These are phyloP conservation scores for Chlamydomonas eustigma DNA, from an alignment of 139 green algal species.

Conservation along the genomic window DNA sequence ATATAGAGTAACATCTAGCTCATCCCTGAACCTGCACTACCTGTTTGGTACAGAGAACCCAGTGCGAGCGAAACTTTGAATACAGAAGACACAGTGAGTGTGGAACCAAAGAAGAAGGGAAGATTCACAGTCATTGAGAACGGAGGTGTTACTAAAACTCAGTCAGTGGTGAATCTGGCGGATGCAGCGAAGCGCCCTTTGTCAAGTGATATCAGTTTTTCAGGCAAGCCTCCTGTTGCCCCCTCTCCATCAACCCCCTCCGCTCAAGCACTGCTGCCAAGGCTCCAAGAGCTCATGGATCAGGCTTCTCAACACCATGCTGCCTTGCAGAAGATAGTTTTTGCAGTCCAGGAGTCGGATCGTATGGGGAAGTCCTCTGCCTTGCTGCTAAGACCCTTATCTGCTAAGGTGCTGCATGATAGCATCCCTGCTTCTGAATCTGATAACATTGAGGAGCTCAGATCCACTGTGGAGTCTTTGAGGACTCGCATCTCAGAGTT, in stretches of 20 bases:
- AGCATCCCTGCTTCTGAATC: neutral
- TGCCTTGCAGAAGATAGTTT: slow-evolving; percentile 32
- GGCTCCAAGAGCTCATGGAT: slow-evolving; percentile 65
- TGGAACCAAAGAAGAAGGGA: slow-evolving; percentile 57
- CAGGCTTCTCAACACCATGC: slow-evolving; percentile 22
- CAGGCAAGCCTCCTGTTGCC: neutral
- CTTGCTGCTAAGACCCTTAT: neutral
- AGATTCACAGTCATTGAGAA: slow-evolving; percentile 82
- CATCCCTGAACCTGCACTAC: no score
- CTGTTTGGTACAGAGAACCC: no score
- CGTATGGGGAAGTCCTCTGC: slow-evolving; percentile 23
- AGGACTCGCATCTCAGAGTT: neutral
- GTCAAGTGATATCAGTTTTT: neutral
- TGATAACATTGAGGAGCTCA: neutral
- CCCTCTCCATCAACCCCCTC: neutral
- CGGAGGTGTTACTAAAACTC: neutral
- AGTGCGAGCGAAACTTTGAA: no score
- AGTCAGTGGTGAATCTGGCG: neutral
- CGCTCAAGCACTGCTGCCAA: slow-evolving; percentile 25
- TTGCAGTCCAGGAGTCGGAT: slow-evolving; percentile 49
- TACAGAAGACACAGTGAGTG: neutral
- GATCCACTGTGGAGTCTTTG: neutral
- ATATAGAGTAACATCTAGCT: no score
- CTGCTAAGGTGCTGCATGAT: no score
- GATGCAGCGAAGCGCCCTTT: neutral